Evolutionary conservation across 2,329 filamentous ascomycete genomes (phyloP), one percentile per base, ranked within the genome.

Genomic region (Fusarium graminum): DNA sequence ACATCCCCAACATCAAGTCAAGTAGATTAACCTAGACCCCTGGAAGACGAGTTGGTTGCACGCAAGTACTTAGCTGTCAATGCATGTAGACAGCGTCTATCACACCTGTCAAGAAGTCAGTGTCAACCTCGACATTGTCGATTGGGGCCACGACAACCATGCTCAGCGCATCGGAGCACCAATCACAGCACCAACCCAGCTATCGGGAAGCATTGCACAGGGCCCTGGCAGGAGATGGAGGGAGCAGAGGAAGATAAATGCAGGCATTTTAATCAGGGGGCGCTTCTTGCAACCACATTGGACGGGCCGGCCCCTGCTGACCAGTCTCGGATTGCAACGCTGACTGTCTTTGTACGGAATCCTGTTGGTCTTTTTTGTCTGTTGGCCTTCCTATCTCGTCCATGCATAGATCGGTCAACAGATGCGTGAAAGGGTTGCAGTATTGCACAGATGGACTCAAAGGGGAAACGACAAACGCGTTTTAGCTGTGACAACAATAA

Each of bases 131-230:
- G 17, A 61, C 43, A 60, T 10, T 46, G 30, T 68, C 52, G 28
- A 73, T 63, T 72, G 70, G 70, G 65, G 65, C 70, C 70, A 72
- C 70, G 70, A 72, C 70, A 72, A 49, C 53, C 50, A 46, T 49
- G 39, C 41, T 49, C 55, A 54, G 62, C 62, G 62, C 67, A 70
- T 70, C 60, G 63, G 56, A 38, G 36, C 51, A 56, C 67, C 70
- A 72, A 70, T 72, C 64, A 67, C 17, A 41, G 43, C 26, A 51
- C 34, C 42, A 50, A 64, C 53, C 56, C 36, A 46, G 62, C 38
- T 52, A 26, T 54, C 40, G 47, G 60, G 51, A 68, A 68, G 43
- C 41, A 38, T 40, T 40, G 41, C 38, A 39, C 39, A 49, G 29
- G 29, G 30, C 32, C 26, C 42, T 54, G 56, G 25, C 58, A 61